Conservation (phyloP, 2,329 filamentous ascomycete genomes). For the Chlorencoelia australis region DNA sequence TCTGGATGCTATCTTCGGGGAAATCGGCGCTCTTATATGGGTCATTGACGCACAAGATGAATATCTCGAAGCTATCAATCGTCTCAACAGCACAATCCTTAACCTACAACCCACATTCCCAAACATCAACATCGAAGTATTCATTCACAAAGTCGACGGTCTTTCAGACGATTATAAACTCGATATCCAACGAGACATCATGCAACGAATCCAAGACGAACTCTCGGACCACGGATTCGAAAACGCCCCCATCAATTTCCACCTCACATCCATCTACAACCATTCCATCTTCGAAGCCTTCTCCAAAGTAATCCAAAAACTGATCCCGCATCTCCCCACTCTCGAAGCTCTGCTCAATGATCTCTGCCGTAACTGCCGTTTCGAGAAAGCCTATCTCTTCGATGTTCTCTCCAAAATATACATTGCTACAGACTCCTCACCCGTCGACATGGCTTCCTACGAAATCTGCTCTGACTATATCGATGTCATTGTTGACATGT, state of each 20-base stretch:
- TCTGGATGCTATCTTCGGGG: constrained; percentile 86
- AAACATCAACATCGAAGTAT: constrained; percentile 93
- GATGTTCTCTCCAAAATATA: constrained; percentile 98
- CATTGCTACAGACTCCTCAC: constrained; percentile 88
- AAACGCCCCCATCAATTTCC: constrained; percentile 87
- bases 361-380: constrained; percentile 83
- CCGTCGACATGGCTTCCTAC: constrained; percentile 90
- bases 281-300: constrained; percentile 98
- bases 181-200: constrained; percentile 93
- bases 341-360: constrained; percentile 92
- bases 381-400: constrained; percentile 97
- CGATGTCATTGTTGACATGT: constrained; percentile 94
- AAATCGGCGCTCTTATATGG: constrained; percentile 92
- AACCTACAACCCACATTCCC: constrained; percentile 83
- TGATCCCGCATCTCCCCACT: constrained; percentile 86
- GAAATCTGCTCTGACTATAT: constrained; percentile 99
- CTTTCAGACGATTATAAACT: constrained; percentile 92
- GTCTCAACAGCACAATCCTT: constrained; percentile 80
- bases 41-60: constrained; percentile 98
- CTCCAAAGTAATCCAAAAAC: constrained; percentile 94
- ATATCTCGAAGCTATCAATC: constrained; percentile 81
- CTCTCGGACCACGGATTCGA: constrained; percentile 88
- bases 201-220: constrained; percentile 92
- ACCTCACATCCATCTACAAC: constrained; percentile 96
- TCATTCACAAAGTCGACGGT: constrained; percentile 99